Evolutionary conservation across 2,329 filamentous ascomycete genomes (phyloP).

Genomic region (Sclerotinia glacialis): DNA sequence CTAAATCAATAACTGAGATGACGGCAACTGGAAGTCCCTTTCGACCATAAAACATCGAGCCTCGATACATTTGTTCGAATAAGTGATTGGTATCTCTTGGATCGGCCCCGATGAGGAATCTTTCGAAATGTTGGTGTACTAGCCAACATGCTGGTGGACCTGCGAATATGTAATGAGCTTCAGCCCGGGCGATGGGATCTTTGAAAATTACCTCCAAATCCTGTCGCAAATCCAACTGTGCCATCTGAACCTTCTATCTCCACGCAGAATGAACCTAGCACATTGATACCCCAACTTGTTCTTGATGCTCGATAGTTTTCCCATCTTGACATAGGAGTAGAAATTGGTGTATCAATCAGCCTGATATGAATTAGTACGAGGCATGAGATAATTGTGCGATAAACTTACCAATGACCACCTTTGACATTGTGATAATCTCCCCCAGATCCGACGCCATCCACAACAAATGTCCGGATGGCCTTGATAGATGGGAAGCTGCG

Average conservation of each 20-base stretch:
- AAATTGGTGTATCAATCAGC: slow-evolving; percentile 89
- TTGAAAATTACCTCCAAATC: slow-evolving; percentile 67
- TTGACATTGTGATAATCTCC: slow-evolving; percentile 93
- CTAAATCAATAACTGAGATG: slow-evolving; percentile 91
- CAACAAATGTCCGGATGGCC: slow-evolving; percentile 69
- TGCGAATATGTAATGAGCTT: slow-evolving; percentile 34
- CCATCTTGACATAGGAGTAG: slow-evolving; percentile 87
- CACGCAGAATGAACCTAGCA: slow-evolving; percentile 85
- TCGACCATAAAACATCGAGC: slow-evolving; percentile 93
- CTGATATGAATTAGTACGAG: slow-evolving; percentile 46
- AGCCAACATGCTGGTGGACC: slow-evolving; percentile 91
- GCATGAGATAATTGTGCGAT: neutral
- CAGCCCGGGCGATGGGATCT: neutral
- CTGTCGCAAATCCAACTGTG: slow-evolving; percentile 90
- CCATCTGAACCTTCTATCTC: slow-evolving; percentile 87
- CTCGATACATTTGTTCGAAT: slow-evolving; percentile 96
- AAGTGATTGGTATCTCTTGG: slow-evolving; percentile 87
- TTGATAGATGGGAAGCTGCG: slow-evolving; percentile 69
- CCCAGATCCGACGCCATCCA: slow-evolving; percentile 61
- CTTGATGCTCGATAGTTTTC: slow-evolving; percentile 83
- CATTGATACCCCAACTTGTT: slow-evolving; percentile 94
- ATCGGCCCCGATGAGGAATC: slow-evolving; percentile 85
- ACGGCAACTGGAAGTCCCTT: slow-evolving; percentile 88
- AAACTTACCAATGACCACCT: slow-evolving; percentile 60
- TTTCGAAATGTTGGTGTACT: slow-evolving; percentile 87